Evolutionary conservation across 768 basidiomycete genomes (phyloP).

Genomic region (Chiua virens): DNA sequence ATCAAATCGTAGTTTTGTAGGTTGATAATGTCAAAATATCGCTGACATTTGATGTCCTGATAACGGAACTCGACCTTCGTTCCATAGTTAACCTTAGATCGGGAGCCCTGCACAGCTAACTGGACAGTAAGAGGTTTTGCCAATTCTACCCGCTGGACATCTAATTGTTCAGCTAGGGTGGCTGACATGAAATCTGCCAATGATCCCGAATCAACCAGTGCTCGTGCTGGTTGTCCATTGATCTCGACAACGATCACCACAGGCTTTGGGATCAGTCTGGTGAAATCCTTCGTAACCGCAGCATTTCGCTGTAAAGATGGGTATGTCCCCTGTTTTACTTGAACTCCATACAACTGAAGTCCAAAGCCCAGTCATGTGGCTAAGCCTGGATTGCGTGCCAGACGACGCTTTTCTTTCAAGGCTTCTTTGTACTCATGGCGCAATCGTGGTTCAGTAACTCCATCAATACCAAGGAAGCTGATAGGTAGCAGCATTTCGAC

Average conservation of each 20-base stretch:
- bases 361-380: too few species aligned
- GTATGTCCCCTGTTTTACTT: too few species aligned
- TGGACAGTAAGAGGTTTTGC: slow-evolving; percentile 29
- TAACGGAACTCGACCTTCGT: slow-evolving; percentile 11
- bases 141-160: slow-evolving; percentile 4
- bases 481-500: too few species aligned
- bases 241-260: slow-evolving; percentile 11
- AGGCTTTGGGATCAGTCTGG: slow-evolving; percentile 6
- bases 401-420: too few species aligned
- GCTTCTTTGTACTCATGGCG: too few species aligned
- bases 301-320: too few species aligned
- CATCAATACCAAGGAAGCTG: too few species aligned
- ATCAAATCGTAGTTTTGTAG: slow-evolving; percentile 38
- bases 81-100: slow-evolving; percentile 23
- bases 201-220: slow-evolving; percentile 26
- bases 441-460: too few species aligned
- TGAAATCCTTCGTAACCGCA: too few species aligned
- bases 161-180: slow-evolving; percentile 29
- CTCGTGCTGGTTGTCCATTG: slow-evolving; percentile 17
- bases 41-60: slow-evolving; percentile 16
- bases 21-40: slow-evolving; percentile 39
- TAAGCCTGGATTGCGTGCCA: too few species aligned
- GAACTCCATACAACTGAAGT: too few species aligned
- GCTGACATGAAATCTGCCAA: slow-evolving; percentile 32
- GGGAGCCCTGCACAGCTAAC: slow-evolving; percentile 31